Conservation (phyloP, 768 basidiomycete genomes). For the Lactarius tabidus region DNA sequence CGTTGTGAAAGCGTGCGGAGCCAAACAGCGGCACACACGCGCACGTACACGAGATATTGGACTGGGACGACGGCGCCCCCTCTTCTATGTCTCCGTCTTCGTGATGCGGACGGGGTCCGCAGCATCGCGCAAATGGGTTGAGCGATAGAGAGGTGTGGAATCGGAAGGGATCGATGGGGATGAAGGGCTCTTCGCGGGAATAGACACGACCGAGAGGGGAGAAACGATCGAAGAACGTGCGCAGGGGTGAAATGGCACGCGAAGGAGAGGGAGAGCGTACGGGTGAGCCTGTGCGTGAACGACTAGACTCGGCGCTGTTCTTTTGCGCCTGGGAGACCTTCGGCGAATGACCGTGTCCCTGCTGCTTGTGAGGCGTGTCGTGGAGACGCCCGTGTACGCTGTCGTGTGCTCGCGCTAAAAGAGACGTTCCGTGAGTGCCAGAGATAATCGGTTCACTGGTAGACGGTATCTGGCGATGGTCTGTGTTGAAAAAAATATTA, state of each 20-base stretch:
- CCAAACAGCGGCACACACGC: no score
- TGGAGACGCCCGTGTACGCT: slow-evolving; percentile 7
- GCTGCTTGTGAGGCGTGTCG: background rate
- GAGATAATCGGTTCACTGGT: slow-evolving; percentile 23
- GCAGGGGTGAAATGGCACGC: slow-evolving; percentile 50
- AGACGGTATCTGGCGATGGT: slow-evolving; percentile 13
- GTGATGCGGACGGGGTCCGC: slow-evolving; percentile 2
- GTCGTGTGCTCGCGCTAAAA: slow-evolving; percentile 16
- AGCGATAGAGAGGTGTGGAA: slow-evolving; percentile 24
- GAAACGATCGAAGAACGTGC: slow-evolving; percentile 48
- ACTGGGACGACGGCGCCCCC: background rate
- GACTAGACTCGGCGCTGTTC: slow-evolving; percentile 33
- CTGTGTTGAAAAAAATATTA: background rate
- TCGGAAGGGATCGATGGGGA: slow-evolving; percentile 37
- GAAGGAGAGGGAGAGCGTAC: slow-evolving; percentile 36
- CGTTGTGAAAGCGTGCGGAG: slow-evolving; percentile 21
- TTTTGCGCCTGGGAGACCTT: no score
- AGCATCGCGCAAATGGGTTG: slow-evolving; percentile 16
- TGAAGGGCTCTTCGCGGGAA: slow-evolving; percentile 36
- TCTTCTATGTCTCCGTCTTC: slow-evolving; percentile 10
- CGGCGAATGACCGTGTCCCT: slow-evolving; percentile 24
- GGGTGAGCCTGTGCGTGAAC: slow-evolving; percentile 38
- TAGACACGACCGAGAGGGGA: slow-evolving; percentile 48
- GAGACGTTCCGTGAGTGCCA: slow-evolving; percentile 4
- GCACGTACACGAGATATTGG: slow-evolving; percentile 8